Evolutionary conservation across 179 eudicot genomes (phyloP), one percentile per base, ranked within the genome.

Genomic region (Patellifolia procumbens): DNA sequence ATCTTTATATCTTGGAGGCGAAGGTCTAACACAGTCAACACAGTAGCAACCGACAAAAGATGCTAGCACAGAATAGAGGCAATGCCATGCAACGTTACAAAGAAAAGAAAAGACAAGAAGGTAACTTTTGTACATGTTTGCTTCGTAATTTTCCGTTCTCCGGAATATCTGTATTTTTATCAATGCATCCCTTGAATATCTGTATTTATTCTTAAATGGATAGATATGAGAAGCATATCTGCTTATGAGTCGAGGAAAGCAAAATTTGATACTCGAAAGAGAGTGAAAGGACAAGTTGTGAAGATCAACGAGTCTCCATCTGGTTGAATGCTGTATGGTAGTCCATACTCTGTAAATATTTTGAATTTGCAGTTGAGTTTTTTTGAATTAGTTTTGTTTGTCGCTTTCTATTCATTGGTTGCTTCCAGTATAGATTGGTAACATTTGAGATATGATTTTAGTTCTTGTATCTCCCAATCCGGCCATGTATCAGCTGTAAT

Each of bases 81-180:
- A 87, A 88, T 75, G 98, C 97, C 52, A 91, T 95, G 97, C 87
- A 86, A 72, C 91, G 99, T 5, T 95, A 95, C 84, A 86, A 87
- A 82, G 97, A 95, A 82, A 95, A 95, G 88, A 95, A 90, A 93
- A 95, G 82, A 84, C 84, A 9, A 76, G 97, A 79, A 92, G 97
- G 98, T 94, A 81, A 2, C 29, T 53, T 20, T 60, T 42, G 37
- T 39, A n/a, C 37, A 29, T 19, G 51, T 31, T 59, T 48, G 2
- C 12, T 28, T 28, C 22, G 0, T 59, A 9, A 12, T 1, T 51
- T 29, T 51, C 15, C 59, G 0, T 15, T 20, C 15, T 32, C 4
- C 2, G 48, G 15, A 7, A 58, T 13, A 0, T 13, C 12, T 59
- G 17, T 3, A 4, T 56, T n/a, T 17, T 16, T 53, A 26, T 29